Base-by-base conservation (phyloP, 192 early-diverging fungal genomes). In the Pilaira anomala region DNA sequence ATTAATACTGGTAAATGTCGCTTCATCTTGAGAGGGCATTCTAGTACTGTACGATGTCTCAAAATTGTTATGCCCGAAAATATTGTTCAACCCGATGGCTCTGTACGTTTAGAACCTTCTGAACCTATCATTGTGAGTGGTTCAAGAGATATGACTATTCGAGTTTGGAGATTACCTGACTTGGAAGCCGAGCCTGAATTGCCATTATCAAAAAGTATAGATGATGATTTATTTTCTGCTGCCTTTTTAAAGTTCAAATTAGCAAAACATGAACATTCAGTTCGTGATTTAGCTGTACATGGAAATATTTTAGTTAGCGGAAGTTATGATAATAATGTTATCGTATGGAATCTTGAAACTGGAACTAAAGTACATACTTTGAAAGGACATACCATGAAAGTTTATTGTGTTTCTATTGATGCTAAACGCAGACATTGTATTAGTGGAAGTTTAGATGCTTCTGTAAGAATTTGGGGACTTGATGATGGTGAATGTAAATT, bases 381-480 rank as follows among this genome's bases (percentile, higher is more conserved):
- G 46, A 70, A 85, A 28, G 97, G 93, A n/a, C 97, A 98, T 73
- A 78, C 84, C 39, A 85, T 94, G 63, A 93, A 94, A 65, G 97
- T 98, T 7, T 98, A 98, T 75, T 91, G 88, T 5, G 87, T 98
- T 29, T 94, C 91, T 13, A 81, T 98, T 61, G 86, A 86, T 63
- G 82, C 88, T 26, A 93, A 93, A 67, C 79, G 88, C 39, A 80
- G 87, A 41, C 80, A 89, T 50, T 92, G 92, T 52, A 92, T 94
- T 64, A 91, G 88, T 58, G 97, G 97, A 36, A 91, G 88, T 66
- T 89, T 98, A 89, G 97, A 99, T 78, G 85, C 93, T 0, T 88
- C 83, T 28, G 94, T 98, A 40, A 83, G 87, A 42, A 90, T 98
- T 22, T 98, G 97, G 97, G 88, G 88, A 71, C 85, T 92, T 40